Conservation (phyloP, 306 rosid genomes). For the Castanopsis chinensis region DNA sequence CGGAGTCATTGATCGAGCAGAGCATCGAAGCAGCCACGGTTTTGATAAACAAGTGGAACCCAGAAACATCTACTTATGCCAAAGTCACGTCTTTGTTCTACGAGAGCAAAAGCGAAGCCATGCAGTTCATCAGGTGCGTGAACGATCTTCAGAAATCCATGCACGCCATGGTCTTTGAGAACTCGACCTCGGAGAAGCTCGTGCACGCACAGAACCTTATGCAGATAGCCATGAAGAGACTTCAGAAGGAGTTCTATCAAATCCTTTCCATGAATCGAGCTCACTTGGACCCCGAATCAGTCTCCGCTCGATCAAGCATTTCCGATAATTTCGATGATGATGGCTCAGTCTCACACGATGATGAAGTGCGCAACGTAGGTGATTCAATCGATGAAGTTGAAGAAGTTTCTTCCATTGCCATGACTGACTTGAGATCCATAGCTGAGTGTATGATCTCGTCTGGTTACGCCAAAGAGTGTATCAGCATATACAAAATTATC, state of each 20-base stretch:
- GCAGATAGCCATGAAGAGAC: slow-evolving; percentile 71
- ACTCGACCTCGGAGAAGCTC: slow-evolving; percentile 45
- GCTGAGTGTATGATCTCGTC: slow-evolving; percentile 79
- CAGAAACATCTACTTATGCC: slow-evolving; percentile 52
- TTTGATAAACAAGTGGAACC: slow-evolving; percentile 61
- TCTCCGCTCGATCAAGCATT: slow-evolving; percentile 44
- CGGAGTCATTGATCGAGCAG: slow-evolving; percentile 31
- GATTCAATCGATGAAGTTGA: slow-evolving; percentile 61
- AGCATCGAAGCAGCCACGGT: slow-evolving; percentile 40
- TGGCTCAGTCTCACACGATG: slow-evolving; percentile 15
- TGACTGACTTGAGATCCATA: slow-evolving; percentile 53
- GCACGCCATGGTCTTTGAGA: slow-evolving; percentile 42
- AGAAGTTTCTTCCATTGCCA: slow-evolving; percentile 40
- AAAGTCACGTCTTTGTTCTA: slow-evolving; percentile 68
- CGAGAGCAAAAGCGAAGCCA: slow-evolving; percentile 53
- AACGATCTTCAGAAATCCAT: slow-evolving; percentile 63
- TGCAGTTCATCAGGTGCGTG: slow-evolving; percentile 44
- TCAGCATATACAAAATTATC: slow-evolving; percentile 45
- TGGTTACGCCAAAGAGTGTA: slow-evolving; percentile 75
- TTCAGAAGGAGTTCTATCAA: slow-evolving; percentile 72
- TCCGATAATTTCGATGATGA: slow-evolving; percentile 57
- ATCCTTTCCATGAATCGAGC: slow-evolving; percentile 64
- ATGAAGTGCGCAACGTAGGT: slow-evolving; percentile 31
- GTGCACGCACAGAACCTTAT: slow-evolving; percentile 45
- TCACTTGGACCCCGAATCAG: slow-evolving; percentile 47